Base-by-base conservation (phyloP, 2,329 filamentous ascomycete species). In the Aspergillus brasiliensis region DNA sequence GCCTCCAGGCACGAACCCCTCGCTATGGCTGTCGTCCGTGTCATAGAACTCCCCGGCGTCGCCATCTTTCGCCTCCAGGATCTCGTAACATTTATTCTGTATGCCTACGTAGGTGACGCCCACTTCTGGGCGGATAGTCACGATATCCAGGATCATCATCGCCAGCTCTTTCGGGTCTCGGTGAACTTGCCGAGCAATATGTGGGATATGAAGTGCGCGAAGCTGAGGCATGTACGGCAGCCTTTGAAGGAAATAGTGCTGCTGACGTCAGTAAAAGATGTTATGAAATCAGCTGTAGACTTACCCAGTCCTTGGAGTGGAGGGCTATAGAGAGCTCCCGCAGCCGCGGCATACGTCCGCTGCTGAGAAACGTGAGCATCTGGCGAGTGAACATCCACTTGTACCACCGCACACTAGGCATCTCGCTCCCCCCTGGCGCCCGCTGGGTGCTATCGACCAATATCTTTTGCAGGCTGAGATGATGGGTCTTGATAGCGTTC, bases 181-280 rank as follows among this genome's bases (percentile, higher is more conserved):
- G 71, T 86, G 82, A 8, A 85, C 80, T 64, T 88, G 84, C 55
- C 89, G 84, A 25, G 84, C 82, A 57, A 92, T 86, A 69, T 87
- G 84, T 7, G 88, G 85, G 48, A 93, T 84, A 70, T 92, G 88
- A 3, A 92, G 78, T 8, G 88, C 89, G 19, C 87, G 86, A 37
- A 95, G 82, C 58, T 90, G 86, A 0, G 88, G 84, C 54, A 93
- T 82, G 55, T 86, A 84, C 0, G 90, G 90, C 10, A 95, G 83
- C 44, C 88, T 82, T 71, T 91, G 90, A 8, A 95, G 83, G 77
- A 95, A 91, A 63, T 86, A 88, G 75, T 95, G 91, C 90, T 91
- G 47, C 7, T 21, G 60, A 60, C 60, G 61, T 34, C 11, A 51
- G 21, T 3, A 56, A 58, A 27, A 56, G 42, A 23, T 6, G 19